Evolutionary conservation across 1,139 yeast species (phyloP), one percentile per base, ranked within the genome.

Genomic region (Wickerhamiella infanticola): DNA sequence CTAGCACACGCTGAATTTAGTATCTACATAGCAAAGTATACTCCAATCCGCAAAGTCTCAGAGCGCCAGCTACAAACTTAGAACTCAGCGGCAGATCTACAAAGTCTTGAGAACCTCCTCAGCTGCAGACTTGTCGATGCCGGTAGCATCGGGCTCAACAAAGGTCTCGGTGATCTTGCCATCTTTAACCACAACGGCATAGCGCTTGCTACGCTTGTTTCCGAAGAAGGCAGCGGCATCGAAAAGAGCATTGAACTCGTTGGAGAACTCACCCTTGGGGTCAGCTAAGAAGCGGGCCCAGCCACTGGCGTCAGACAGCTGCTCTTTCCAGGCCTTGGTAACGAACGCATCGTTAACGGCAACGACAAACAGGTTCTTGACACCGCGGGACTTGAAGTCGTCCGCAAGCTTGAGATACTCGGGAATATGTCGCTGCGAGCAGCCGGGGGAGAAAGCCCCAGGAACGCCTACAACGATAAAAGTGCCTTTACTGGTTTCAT

Each of bases 361-460:
- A 42, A 86, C 75, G 42, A 86, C 75, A 55, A 69, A 77, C 47
- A 85, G 63, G 39, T 70, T 65, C 27, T 59, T 47, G 63, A 75
- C 69, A 7, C 95, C 95, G 65, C 81, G 80, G 38, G 68, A 69
- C 50, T 72, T 67, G 59, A 85, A 77, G 26, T 71, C 68, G 8
- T 67, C 60, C 47, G 72, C 61, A 45, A 70, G 61, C 50, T 68
- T 66, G 56, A 83, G 61, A 63, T 75, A 85, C 4, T 90, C 94
- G 4, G 95, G 95, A 44, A 85, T 74, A 59, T 83, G 94, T 33
- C 73, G 63, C 24, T 79, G 75, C 33, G 88, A 72, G 63, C 95
- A 85, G 1, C 85, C 93, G 41, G 94, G 88, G 3, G 94, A 80
- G 59, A 80, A 85, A 0, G 95, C 95, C 24, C 95, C 95, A 41